Base-by-base conservation (phyloP, 2,329 filamentous ascomycete genomes). In the Verticillium albo-atrum region DNA sequence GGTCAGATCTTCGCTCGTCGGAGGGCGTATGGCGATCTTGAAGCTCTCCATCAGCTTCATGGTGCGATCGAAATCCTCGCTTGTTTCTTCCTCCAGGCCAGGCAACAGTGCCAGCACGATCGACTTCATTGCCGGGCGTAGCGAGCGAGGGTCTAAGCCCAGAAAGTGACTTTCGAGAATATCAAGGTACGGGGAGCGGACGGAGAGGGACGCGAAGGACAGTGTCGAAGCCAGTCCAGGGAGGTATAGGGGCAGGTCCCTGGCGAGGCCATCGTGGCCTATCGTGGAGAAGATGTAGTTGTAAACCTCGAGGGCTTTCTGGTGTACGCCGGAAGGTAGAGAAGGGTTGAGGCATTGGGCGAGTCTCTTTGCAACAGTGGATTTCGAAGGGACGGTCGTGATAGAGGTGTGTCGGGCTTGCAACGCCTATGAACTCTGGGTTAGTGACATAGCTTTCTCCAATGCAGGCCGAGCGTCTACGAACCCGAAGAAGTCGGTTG, bases 301-400 rank as follows among this genome's bases (percentile, higher is more conserved):
- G 74, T 99, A 99, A 50, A 98, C 91, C 74, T 99, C 95, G 59
- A 99, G 83, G 1, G 95, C 88, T 74, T 98, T 99, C 74, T 99
- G 96, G 75, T 99, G 95, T 20, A 99, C 96, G 28, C 95, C 95
- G 0, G 95, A 97, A 15, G 95, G 95, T 56, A 99, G 79, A 23
- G 91, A 88, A 37, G 95, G 93, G 72, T 97, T 96, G 65, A 99
- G 82, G 71, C 95, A 99, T 82, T 99, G 95, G 51, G 95, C 90
- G 61, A 99, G 82, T 68, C 94, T 90, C 75, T 96, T 95, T 68
- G 95, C 90, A 70, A 99, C 89, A 59, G 88, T 82, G 20, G 85
- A 80, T 76, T 93, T 96, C 68, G 93, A 87, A 14, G 95, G 94
- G 60, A 99, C 88, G 34, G 87, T 78, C 9, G 85, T 83, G 59